phyloP scores from a whole-genome alignment of 345 rosid genomes.

The thale cress (Arabidopsis thaliana) region DNA sequence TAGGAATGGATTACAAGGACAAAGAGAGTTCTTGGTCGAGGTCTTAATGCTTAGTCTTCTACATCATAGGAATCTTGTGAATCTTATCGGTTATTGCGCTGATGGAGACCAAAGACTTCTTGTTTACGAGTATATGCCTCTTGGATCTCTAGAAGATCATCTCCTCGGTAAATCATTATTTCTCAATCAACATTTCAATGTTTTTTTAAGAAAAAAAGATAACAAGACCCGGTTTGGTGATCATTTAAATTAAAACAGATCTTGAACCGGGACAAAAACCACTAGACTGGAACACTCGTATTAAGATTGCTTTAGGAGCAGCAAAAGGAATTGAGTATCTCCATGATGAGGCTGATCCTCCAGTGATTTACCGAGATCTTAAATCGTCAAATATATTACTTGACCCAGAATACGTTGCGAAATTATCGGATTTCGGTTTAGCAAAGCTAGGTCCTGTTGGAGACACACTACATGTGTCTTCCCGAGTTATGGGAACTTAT shows the following conservation, averaged over 20 bases:
- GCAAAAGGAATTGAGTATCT: conserved; percentile 84
- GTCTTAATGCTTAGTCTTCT: conserved; percentile 90
- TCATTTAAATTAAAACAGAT: conserved; percentile 50
- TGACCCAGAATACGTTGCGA: conserved; percentile 52
- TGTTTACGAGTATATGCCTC: conserved; percentile 92
- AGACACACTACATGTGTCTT: conserved; percentile 70
- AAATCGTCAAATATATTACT: conserved; percentile 86
- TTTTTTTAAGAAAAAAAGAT: neutral
- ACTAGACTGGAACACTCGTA: conserved; percentile 72
- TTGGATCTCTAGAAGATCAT: conserved; percentile 88
- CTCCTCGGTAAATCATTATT: conserved; percentile 61
- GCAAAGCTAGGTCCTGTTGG: conserved; percentile 82
- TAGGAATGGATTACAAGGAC: conserved; percentile 89
- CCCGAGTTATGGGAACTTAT: conserved; percentile 92
- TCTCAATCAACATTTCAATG: neutral
- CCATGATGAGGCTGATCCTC: conserved; percentile 77
- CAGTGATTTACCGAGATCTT: conserved; percentile 81
- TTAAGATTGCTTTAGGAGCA: conserved; percentile 77
- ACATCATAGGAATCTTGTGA: conserved; percentile 90
- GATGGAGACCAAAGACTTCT: conserved; percentile 92
- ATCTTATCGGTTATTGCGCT: conserved; percentile 87
- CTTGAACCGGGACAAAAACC: conserved; percentile 55
- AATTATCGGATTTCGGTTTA: conserved; percentile 83
- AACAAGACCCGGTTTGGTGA: conserved; percentile 6
- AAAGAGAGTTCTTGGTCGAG: conserved; percentile 86